These are phyloP conservation scores for Salinomyces thailandicus DNA, from an alignment of 2,329 filamentous ascomycete species.

Conservation along the genomic window DNA sequence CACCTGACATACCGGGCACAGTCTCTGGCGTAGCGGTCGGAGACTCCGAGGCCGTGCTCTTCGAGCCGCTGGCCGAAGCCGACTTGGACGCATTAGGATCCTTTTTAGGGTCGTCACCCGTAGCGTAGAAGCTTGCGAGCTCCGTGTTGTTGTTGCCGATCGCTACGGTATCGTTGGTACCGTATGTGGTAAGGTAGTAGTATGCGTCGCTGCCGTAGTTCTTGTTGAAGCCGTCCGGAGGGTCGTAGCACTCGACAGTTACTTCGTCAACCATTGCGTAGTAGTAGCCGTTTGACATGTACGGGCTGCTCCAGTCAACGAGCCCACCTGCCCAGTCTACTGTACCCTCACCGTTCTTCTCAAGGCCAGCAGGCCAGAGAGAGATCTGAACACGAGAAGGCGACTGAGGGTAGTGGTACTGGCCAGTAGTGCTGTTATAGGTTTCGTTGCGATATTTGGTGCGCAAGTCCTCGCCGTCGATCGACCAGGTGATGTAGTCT, in stretches of 20 bases:
- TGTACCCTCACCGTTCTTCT: constrained; percentile 70
- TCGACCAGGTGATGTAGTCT: constrained; percentile 72
- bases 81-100: constrained; percentile 29
- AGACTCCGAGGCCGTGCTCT: constrained; percentile 18
- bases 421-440: constrained; percentile 72
- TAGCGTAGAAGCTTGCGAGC: constrained; percentile 69
- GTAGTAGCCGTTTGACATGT: constrained; percentile 86
- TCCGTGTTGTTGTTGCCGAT: constrained; percentile 66
- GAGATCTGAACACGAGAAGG: constrained; percentile 86
- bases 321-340: constrained; percentile 83
- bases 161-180: constrained; percentile 65
- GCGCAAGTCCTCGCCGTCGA: constrained; percentile 71
- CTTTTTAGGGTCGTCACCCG: constrained; percentile 58
- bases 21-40: constrained; percentile 31
- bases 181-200: constrained; percentile 55
- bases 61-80: constrained; percentile 17
- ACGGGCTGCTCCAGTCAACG: constrained; percentile 73
- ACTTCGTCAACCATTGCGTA: constrained; percentile 71
- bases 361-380: constrained; percentile 84
- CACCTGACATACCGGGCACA: constrained; percentile 46
- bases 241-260: constrained; percentile 76
- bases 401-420: constrained; percentile 83
- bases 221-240: constrained; percentile 58
- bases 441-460: constrained; percentile 66
- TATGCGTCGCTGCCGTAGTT: constrained; percentile 53